A percentile compares a stretch with the other conserved stretches of the same genome.
Conservation (phyloP, 2,329 filamentous ascomycete species). For the Fusarium sarcochroum region DNA sequence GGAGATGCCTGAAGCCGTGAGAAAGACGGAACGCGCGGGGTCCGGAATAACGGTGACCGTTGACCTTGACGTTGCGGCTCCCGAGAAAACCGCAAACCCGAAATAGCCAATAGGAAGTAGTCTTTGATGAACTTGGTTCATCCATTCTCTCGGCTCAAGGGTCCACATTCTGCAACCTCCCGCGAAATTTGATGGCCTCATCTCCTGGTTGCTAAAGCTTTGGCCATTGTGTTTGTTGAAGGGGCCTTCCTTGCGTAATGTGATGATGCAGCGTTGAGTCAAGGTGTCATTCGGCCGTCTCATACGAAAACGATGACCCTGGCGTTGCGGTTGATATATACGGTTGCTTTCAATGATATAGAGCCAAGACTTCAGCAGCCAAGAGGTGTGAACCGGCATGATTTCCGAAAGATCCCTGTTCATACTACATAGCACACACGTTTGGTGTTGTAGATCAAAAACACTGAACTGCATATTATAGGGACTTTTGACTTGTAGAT, state of each 20-base stretch:
- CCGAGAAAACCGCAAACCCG: conserved; percentile 38
- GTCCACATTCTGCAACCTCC: not conserved
- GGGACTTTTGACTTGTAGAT: no score
- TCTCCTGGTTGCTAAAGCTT: not conserved
- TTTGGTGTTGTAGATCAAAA: not conserved
- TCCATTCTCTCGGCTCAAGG: not conserved
- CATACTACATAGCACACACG: conserved; percentile 1
- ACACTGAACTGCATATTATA: not conserved
- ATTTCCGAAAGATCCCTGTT: conserved; percentile 25
- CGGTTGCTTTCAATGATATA: not conserved
- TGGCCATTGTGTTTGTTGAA: not conserved
- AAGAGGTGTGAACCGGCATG: conserved; percentile 17
- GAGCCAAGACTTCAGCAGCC: conserved; percentile 23
- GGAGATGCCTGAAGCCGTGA: not conserved
- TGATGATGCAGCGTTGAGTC: not conserved
- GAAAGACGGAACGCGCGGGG: conserved; percentile 40
- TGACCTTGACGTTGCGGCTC: conserved; percentile 9
- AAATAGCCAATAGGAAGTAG: conserved; percentile 34
- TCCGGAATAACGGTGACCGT: conserved; percentile 24
- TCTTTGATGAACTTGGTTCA: not conserved
- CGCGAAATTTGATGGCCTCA: conserved; percentile 13
- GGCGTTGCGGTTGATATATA: not conserved
- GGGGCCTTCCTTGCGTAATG: conserved; percentile 1
- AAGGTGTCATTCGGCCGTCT: not conserved
- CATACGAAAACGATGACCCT: not conserved